These are phyloP conservation scores for Pseudoneurospora amorphoporcata DNA, from an alignment of 495 filamentous ascomycete genomes.

Conservation along the genomic window DNA sequence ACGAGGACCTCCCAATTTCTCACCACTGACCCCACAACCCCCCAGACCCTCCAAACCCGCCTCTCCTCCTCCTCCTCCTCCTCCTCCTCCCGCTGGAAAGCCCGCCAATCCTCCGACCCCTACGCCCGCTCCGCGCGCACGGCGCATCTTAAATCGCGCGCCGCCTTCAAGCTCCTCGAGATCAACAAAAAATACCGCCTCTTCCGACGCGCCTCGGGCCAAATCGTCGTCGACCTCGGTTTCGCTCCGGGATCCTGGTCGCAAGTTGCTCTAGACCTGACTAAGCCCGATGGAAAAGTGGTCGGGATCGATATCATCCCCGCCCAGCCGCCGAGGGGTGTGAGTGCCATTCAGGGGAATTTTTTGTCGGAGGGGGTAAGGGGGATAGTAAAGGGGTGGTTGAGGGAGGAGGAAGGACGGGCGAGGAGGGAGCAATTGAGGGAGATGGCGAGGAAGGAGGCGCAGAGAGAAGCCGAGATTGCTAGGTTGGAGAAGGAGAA, in stretches of 20 bases:
- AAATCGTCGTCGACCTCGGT: slow-evolving; percentile 86
- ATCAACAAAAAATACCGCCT: slow-evolving; percentile 72
- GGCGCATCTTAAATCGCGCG: slow-evolving; percentile 72
- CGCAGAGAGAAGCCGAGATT: not conserved
- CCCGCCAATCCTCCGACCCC: slow-evolving; percentile 59
- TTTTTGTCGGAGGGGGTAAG: slow-evolving; percentile 67
- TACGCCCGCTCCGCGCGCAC: slow-evolving; percentile 64
- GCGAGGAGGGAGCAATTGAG: not conserved
- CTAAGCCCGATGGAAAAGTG: slow-evolving; percentile 64
- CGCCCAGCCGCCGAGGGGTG: slow-evolving; percentile 76
- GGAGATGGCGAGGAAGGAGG: slow-evolving; percentile 7
- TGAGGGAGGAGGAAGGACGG: slow-evolving; percentile 49
- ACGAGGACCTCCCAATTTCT: not conserved
- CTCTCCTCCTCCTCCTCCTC: slow-evolving; percentile 36
- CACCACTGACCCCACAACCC: not conserved
- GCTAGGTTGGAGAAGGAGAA: slow-evolving; percentile 6
- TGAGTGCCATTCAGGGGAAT: slow-evolving; percentile 87
- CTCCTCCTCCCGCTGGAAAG: slow-evolving; percentile 73
- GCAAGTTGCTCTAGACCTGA: slow-evolving; percentile 81
- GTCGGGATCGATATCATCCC: slow-evolving; percentile 91
- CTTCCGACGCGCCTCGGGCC: slow-evolving; percentile 51
- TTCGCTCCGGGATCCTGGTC: slow-evolving; percentile 95
- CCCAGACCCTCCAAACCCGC: slow-evolving; percentile 5
- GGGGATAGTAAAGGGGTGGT: slow-evolving; percentile 60
- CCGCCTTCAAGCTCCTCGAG: slow-evolving; percentile 86